Conservation (phyloP, 768 basidiomycete species). For the Mycena metata region DNA sequence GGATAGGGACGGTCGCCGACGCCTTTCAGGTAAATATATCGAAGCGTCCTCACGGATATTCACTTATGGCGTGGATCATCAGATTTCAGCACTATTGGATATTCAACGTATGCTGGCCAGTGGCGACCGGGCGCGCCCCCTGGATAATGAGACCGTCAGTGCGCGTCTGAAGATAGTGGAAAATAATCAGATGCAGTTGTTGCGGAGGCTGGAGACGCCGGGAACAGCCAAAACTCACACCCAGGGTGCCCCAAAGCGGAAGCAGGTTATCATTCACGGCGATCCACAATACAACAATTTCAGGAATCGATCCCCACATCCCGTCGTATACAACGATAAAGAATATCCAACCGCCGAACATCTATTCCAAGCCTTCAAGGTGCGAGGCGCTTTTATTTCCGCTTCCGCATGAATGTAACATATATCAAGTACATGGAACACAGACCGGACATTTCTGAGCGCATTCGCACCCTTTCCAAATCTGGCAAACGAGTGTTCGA, state of each 20-base stretch:
- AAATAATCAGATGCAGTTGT: conserved; percentile 10
- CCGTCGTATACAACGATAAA: conserved; percentile 54
- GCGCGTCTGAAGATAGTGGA: background rate
- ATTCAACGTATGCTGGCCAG: too few species aligned
- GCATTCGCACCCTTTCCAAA: background rate
- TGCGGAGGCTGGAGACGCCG: background rate
- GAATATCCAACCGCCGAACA: conserved; percentile 62
- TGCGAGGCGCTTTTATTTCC: conserved; percentile 20
- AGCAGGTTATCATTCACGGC: too few species aligned
- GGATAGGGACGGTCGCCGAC: background rate
- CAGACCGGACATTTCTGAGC: background rate
- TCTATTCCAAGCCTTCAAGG: conserved; percentile 62
- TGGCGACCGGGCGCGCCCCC: background rate
- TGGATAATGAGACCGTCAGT: background rate
- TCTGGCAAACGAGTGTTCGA: too few species aligned
- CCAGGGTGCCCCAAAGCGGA: too few species aligned
- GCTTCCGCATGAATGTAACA: too few species aligned
- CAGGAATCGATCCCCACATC: conserved; percentile 59
- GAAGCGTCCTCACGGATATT: too few species aligned
- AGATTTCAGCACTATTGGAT: conserved; percentile 24
- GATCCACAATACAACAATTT: conserved; percentile 49
- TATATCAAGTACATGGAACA: conserved; percentile 3
- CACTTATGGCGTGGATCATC: too few species aligned
- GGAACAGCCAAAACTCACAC: too few species aligned
- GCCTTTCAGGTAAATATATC: conserved; percentile 19